Conservation (phyloP, 495 filamentous ascomycete genomes). For the Penicillium macrosclerotiorum region DNA sequence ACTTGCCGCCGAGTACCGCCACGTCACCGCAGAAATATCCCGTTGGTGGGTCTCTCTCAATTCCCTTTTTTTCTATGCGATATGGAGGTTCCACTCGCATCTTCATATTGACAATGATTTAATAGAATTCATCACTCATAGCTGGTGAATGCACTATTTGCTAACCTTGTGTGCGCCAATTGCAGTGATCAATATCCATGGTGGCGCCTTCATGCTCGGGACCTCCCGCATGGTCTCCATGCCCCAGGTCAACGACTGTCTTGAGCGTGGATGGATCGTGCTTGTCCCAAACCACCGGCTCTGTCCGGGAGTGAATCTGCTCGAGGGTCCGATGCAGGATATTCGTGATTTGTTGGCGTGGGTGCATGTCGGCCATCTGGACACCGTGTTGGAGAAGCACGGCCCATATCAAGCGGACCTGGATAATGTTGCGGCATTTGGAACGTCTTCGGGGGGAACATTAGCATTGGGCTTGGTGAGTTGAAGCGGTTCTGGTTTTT, state of each 20-base stretch:
- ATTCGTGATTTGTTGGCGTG: slow-evolving; percentile 28
- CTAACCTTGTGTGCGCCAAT: too few species aligned
- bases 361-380: slow-evolving; percentile 26
- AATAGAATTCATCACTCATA: too few species aligned
- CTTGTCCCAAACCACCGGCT: slow-evolving; percentile 36
- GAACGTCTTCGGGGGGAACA: slow-evolving; percentile 31
- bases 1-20: slow-evolving; percentile 20
- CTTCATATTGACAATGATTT: neutral
- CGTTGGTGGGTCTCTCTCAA: slow-evolving; percentile 23
- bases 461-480: slow-evolving; percentile 31
- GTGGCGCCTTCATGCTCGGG: slow-evolving; percentile 41
- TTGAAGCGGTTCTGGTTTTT: too few species aligned
- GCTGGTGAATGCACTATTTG: too few species aligned
- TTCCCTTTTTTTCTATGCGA: too few species aligned
- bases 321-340: slow-evolving; percentile 31
- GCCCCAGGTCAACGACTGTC: slow-evolving; percentile 33
- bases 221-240: slow-evolving; percentile 32
- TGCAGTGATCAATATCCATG: slow-evolving; percentile 39
- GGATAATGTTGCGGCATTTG: slow-evolving; percentile 33
- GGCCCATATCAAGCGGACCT: slow-evolving; percentile 19
- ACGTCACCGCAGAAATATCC: slow-evolving; percentile 18
- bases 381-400: slow-evolving; percentile 11
- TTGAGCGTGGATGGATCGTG: slow-evolving; percentile 37
- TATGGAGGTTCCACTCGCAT: neutral
- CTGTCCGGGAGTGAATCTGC: slow-evolving; percentile 30